Evolutionary conservation across 2,329 filamentous ascomycete species (phyloP).

Genomic region (Aspergillus fischeri): DNA sequence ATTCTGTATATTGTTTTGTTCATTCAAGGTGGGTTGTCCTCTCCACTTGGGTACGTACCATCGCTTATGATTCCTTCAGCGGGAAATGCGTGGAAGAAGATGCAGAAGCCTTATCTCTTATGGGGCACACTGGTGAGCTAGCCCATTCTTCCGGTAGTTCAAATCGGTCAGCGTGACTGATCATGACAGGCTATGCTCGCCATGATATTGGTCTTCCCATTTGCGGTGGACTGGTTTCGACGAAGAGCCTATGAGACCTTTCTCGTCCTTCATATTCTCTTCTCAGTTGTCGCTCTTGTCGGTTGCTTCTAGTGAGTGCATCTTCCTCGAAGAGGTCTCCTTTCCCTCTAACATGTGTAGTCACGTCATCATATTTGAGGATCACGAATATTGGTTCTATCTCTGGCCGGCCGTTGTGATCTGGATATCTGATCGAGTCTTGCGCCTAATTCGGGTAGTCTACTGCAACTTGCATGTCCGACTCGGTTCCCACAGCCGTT

Average conservation of each 20-base stretch:
- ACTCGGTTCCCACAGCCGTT: conserved; percentile 9
- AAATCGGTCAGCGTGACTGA: neutral
- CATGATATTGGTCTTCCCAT: conserved; percentile 41
- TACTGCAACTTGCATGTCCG: conserved; percentile 43
- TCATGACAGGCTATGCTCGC: conserved; percentile 25
- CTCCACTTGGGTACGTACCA: neutral
- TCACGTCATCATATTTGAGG: conserved; percentile 47
- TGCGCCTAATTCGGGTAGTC: conserved; percentile 42
- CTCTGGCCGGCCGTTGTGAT: conserved; percentile 48
- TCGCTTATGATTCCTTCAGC: conserved; percentile 11
- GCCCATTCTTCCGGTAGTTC: neutral
- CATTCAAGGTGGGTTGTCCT: conserved; percentile 17
- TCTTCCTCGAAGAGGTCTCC: too few species aligned
- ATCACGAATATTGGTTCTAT: conserved; percentile 47
- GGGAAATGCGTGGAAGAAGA: conserved; percentile 22
- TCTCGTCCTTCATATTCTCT: conserved; percentile 36
- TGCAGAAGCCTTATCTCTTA: conserved; percentile 26
- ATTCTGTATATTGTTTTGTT: conserved; percentile 51
- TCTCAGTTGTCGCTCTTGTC: conserved; percentile 40
- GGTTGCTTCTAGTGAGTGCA: conserved; percentile 46
- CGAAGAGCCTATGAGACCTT: conserved; percentile 43
- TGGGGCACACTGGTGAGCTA: conserved; percentile 27
- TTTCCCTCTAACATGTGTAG: conserved; percentile 24
- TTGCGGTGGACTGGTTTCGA: conserved; percentile 47
- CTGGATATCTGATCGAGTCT: conserved; percentile 47